A percentile compares a stretch with the other conserved stretches of the same genome.
These are phyloP conservation scores for Hypoxylon sp. DNA, from an alignment of 2,329 filamentous ascomycete species.

Conservation along the genomic window DNA sequence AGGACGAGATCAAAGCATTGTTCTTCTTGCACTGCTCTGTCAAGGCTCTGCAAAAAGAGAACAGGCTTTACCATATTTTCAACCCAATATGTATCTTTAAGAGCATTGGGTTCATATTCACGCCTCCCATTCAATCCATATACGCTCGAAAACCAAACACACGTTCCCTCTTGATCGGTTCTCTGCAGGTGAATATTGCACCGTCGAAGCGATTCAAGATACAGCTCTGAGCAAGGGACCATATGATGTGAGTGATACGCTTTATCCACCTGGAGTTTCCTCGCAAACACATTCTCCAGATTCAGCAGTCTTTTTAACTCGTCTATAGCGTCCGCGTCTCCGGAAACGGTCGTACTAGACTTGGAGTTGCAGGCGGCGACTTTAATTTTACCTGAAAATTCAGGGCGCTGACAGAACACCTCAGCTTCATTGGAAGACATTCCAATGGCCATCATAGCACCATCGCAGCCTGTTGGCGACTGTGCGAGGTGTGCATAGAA, in stretches of 20 bases:
- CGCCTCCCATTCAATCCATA: not conserved
- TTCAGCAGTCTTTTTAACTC: too few relatives aligned
- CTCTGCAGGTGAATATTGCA: slow-evolving; percentile 19
- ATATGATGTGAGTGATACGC: slow-evolving; percentile 57
- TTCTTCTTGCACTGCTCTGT: slow-evolving; percentile 40
- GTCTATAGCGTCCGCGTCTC: too few relatives aligned
- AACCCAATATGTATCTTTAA: slow-evolving; percentile 57
- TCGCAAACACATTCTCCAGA: too few relatives aligned
- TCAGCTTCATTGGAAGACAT: slow-evolving; percentile 56
- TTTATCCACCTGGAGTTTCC: too few relatives aligned
- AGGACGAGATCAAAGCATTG: slow-evolving; percentile 54
- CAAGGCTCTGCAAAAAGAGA: slow-evolving; percentile 60
- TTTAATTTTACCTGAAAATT: slow-evolving; percentile 50
- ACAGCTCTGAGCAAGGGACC: slow-evolving; percentile 39
- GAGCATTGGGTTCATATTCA: not conserved
- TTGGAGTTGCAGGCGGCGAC: slow-evolving; percentile 56
- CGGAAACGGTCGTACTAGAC: too few relatives aligned
- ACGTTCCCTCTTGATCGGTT: not conserved
- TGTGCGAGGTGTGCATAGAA: slow-evolving; percentile 46
- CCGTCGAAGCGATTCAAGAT: slow-evolving; percentile 22
- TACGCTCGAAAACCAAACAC: slow-evolving; percentile 49
- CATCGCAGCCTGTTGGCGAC: slow-evolving; percentile 51
- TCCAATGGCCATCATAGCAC: slow-evolving; percentile 64
- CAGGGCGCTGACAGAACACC: slow-evolving; percentile 37
- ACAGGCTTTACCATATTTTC: slow-evolving; percentile 62